Percentiles rank a stretch among this genome's conserved stretches.
phyloP scores from a whole-genome alignment of 306 rosid genomes.

The Quercus variabilis region DNA sequence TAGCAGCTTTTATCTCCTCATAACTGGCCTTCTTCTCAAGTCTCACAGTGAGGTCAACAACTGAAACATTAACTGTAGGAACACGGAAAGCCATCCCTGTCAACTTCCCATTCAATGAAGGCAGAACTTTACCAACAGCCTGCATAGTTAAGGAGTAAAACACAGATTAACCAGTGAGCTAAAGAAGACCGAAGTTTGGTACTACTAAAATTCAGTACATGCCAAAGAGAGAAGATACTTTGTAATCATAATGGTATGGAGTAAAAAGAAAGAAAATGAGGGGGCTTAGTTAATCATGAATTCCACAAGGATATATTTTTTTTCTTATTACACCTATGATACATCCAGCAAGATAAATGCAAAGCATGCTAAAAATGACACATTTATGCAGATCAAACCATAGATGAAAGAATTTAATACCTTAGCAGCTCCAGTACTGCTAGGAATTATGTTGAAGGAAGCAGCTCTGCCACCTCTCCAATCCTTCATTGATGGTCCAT shows the following conservation, averaged over 20 bases:
- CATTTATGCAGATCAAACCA: not conserved
- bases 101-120: slow-evolving; percentile 75
- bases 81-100: slow-evolving; percentile 96
- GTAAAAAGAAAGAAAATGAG: no score
- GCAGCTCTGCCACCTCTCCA: slow-evolving; percentile 99
- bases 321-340: no score
- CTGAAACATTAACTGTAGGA: slow-evolving; percentile 89
- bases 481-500: slow-evolving; percentile 89
- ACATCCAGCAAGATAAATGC: no score
- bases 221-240: not conserved
- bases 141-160: slow-evolving; percentile 17
- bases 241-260: no score
- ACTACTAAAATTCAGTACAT: not conserved
- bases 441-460: slow-evolving; percentile 89
- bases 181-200: not conserved
- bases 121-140: slow-evolving; percentile 96
- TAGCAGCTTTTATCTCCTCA: slow-evolving; percentile 70
- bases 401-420: slow-evolving; percentile 24
- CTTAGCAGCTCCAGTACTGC: slow-evolving; percentile 97
- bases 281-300: no score
- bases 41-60: slow-evolving; percentile 92
- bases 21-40: slow-evolving; percentile 67
- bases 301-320: no score
- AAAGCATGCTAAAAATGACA: no score
- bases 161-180: not conserved